Base-by-base conservation (phyloP, 768 basidiomycete genomes). In the Suillus clintonianus region DNA sequence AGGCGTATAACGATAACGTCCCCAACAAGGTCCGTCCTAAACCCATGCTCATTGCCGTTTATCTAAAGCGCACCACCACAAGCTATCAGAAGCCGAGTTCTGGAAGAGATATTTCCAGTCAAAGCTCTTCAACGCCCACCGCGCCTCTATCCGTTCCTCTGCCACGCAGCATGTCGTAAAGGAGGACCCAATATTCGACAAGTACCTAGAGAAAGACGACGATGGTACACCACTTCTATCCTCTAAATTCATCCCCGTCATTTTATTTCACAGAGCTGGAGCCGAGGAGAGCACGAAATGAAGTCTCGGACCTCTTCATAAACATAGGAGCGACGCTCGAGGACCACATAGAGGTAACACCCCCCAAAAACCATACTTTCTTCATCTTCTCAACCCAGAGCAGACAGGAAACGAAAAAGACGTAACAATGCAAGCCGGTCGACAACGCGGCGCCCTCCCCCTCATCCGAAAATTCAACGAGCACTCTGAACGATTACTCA, bases 91-190 rank as follows among this genome's bases (percentile, higher is more conserved):
- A 77, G 89, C 88, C 63, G 89, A 92, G 70, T 99, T 99, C 73
- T 99, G 97, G 97, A 90, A 87, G 70, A 87, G 97, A 55, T 99
- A 98, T 80, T 97, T 99, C 75, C 91, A 94, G 70, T 97, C 95
- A 34, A 95, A 92, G 71, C 82, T 99, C 14, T 99, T 97, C 83
- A 93, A 98, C 72, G 89, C 91, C 2, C 94, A 99, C 75, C 89
- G 95, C 15, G 96, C 95, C 10, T 95, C 93, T 34, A 95, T 95
- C 64, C 89, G 93, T 63, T 94, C 90, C 30, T 89, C 91, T 19
- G 93, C 91, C 13, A 81, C 89, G 17, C 92, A 91, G 69, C 89
- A 92, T 70, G 88, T 92, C 9, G 90, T 94, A 61, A 91, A 92
- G 75, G 92, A 92, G 57, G 97, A 99, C 72, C 85, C 91, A 0